Evolutionary conservation across 2,329 filamentous ascomycete genomes (phyloP), one percentile per base, ranked within the genome.

Genomic region (Didymella keratinophila): DNA sequence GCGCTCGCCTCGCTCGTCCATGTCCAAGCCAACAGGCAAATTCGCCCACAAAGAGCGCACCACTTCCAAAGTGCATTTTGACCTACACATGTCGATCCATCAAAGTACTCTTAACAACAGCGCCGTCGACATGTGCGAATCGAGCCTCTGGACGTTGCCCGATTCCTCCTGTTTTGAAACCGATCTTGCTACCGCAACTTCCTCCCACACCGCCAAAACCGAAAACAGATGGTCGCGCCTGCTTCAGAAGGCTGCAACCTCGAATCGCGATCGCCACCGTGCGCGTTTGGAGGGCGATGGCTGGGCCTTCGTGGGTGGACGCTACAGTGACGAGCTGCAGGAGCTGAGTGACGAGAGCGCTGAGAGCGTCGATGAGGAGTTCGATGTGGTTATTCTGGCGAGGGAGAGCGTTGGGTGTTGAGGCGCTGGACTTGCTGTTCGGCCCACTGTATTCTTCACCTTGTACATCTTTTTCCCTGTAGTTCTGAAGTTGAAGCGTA

Each of bases 361-460:
- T 12, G 72, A 68, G 52, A 71, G 70, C 18, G 57, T 76, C 0
- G 73, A 76, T 27, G 71, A 75, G 21, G 73, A 75, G 51, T 75
- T 75, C 32, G 73, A 76, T 27, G 70, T 76, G 1, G 70, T 76
- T 18, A 62, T 75, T 21, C 42, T 75, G 46, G 18, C 49, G 12
- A 23, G 45, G 20, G 56, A 58, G 45, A 42, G 37, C 16, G 45
- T 45, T 27, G 56, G 50, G 21, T 58, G 56, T 50, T 53, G 50
- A 58, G 1, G 28, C 21, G 28, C 14, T 18, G 27, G 4, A 23
- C n/a, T 18, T 6, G 18, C 6, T 41, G 37, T 23, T 20, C 36
- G n/a, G 36, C 36, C 6, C 36, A 21, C n/a, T 41, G 4, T 23
- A 4, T 23, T 23, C 11, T 23, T 23, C 6, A 20, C n/a, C 36